Percentiles rank a stretch among this genome's conserved stretches.
phyloP scores from a whole-genome alignment of 2,329 filamentous ascomycete species.

The Atkinsonella hypoxylon region DNA sequence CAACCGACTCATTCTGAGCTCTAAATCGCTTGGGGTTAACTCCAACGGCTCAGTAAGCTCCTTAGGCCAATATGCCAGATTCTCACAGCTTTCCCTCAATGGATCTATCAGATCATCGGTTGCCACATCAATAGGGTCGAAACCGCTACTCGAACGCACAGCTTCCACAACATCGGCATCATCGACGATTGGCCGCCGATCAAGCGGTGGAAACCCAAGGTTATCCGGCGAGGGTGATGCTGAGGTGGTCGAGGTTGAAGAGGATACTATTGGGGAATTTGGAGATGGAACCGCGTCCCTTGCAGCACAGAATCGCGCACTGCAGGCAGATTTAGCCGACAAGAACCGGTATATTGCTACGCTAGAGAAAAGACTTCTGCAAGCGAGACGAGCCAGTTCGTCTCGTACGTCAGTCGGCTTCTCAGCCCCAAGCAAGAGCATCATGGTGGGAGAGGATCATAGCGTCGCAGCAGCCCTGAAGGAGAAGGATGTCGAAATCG shows the following conservation, averaged over 20 bases:
- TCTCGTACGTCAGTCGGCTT: slow-evolving; percentile 73
- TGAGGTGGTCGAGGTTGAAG: slow-evolving; percentile 40
- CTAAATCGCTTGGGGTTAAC: slow-evolving; percentile 92
- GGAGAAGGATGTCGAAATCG: slow-evolving; percentile 89
- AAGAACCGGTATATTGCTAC: slow-evolving; percentile 96
- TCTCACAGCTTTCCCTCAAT: slow-evolving; percentile 44
- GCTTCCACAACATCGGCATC: slow-evolving; percentile 54
- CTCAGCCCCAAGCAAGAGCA: slow-evolving; percentile 45
- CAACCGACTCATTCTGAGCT: slow-evolving; percentile 88
- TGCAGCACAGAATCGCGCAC: slow-evolving; percentile 73
- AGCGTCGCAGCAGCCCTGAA: slow-evolving; percentile 60
- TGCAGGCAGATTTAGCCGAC: slow-evolving; percentile 90
- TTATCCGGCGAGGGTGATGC: slow-evolving; percentile 30
- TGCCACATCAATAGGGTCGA: slow-evolving; percentile 45
- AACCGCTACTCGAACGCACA: slow-evolving; percentile 47
- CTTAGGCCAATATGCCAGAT: slow-evolving; percentile 48
- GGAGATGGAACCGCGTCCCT: slow-evolving; percentile 78
- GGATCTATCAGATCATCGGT: slow-evolving; percentile 58
- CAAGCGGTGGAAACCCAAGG: slow-evolving; percentile 28
- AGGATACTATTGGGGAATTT: slow-evolving; percentile 67
- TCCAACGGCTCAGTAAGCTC: slow-evolving; percentile 58
- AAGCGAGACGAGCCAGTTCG: slow-evolving; percentile 81
- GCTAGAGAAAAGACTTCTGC: slow-evolving; percentile 79
- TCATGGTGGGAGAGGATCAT: slow-evolving; percentile 66
- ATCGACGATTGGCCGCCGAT: slow-evolving; percentile 45